A percentile compares a stretch with the other conserved stretches of the same genome.
Evolutionary conservation across 352 stramenopile species (phyloP).

Genomic region (Blastocystis hominis): DNA sequence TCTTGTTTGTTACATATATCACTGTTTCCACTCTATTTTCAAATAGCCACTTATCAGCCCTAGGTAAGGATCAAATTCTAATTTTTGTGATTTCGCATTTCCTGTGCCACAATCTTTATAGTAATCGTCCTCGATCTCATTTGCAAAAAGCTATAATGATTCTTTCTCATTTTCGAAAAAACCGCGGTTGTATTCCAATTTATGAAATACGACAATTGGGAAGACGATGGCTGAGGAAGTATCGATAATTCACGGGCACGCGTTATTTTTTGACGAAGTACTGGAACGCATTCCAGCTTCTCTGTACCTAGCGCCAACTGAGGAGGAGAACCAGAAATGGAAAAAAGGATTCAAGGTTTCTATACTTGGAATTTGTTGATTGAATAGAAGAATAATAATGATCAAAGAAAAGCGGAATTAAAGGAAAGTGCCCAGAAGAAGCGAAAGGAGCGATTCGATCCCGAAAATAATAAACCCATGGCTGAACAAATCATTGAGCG

Average conservation of each 20-base stretch:
- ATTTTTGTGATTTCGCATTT: too few species aligned
- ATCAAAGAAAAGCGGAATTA: slow-evolving; percentile 14
- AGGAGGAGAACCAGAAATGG: neutral
- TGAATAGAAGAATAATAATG: slow-evolving; percentile 41
- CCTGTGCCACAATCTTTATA: too few species aligned
- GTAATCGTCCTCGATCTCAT: too few species aligned
- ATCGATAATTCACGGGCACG: slow-evolving; percentile 42
- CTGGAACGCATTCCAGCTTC: slow-evolving; percentile 26
- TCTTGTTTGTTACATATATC: too few species aligned
- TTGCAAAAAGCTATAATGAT: too few species aligned
- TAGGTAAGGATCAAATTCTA: too few species aligned
- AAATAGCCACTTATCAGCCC: too few species aligned
- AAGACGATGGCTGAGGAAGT: slow-evolving; percentile 49
- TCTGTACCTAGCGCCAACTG: slow-evolving; percentile 27
- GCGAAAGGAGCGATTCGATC: slow-evolving; percentile 5
- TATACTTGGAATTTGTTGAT: neutral
- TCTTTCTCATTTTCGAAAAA: neutral
- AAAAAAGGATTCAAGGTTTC: slow-evolving; percentile 34
- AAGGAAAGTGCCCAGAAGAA: slow-evolving; percentile 37
- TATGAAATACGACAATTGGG: neutral
- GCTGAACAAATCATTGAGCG: slow-evolving; percentile 1
- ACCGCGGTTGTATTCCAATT: neutral
- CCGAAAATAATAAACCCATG: slow-evolving; percentile 3
- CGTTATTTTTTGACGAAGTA: slow-evolving; percentile 49
- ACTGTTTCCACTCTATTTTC: too few species aligned